Evolutionary conservation across 306 rosid genomes (phyloP).

Genomic region (Rosa rugosa): DNA sequence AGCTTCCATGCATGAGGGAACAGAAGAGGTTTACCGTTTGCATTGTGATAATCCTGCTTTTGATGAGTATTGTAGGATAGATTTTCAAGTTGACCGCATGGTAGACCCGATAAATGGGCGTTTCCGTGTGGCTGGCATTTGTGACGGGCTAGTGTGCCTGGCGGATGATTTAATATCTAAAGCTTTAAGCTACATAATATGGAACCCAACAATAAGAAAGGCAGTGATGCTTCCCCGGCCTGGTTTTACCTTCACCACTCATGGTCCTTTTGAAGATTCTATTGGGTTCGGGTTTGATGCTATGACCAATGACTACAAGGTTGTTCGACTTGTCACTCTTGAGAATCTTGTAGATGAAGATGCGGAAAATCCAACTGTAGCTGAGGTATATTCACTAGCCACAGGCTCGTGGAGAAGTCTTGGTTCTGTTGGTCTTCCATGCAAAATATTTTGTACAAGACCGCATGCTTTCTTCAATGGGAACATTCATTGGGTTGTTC

Average conservation of each 20-base stretch:
- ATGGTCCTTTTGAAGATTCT: neutral
- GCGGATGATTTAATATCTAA: neutral
- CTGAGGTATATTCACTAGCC: neutral
- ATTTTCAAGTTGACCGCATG: neutral
- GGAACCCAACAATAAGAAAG: neutral
- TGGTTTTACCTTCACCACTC: neutral
- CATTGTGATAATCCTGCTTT: neutral
- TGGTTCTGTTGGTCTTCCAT: neutral
- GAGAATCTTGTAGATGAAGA: neutral
- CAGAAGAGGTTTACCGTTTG: neutral
- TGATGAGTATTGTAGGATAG: constrained; percentile 1
- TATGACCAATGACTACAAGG: neutral
- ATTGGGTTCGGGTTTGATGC: neutral
- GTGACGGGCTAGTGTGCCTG: neutral
- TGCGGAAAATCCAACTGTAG: neutral
- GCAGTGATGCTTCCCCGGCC: neutral
- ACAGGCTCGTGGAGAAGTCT: neutral
- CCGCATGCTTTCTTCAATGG: neutral
- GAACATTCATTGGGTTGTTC: neutral
- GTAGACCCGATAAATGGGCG: neutral
- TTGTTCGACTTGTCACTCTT: neutral
- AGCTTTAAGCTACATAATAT: neutral
- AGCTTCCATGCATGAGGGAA: neutral
- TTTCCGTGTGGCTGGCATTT: constrained; percentile 1
- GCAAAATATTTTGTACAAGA: neutral